Evolutionary conservation across 148 eudicot genomes (phyloP), one percentile per base, ranked within the genome.

Genomic region (Silene latifolia): DNA sequence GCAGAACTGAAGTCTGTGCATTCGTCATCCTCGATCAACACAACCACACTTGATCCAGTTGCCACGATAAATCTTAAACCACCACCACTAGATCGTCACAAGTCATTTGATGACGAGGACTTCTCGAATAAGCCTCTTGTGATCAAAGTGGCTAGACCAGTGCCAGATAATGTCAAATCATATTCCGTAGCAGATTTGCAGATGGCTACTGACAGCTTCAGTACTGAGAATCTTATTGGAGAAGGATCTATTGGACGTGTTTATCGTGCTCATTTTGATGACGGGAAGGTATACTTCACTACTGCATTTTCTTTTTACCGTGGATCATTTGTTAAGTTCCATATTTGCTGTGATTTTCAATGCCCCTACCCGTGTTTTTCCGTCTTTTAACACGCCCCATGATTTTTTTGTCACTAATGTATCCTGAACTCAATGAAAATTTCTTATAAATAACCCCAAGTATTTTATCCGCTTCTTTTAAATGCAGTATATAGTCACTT

Each of bases 201-300:
- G 81, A 88, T 95, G 74, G 97, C 97, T 42, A 95, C 98, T 3
- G 89, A 82, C 69, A 95, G 98, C 82, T 95, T 95, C 82, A 86
- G 83, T 77, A 67, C 79, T 46, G 98, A 95, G n/a, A 88, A 89
- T 73, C 89, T 92, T 69, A 62, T 95, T 67, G 97, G 96, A 20
- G 98, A 95, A 82, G 98, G 98, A 78, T 86, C 96, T 68, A 74
- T 90, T 76, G 98, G 97, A 70, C 94, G 93, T 83, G 98, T 93
- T 81, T 93, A 80, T 80, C 83, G 89, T 62, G 93, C 98, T 81
- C 83, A 84, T 68, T 87, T 85, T 78, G 88, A 86, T 76, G 92
- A 92, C 70, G 98, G 97, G 63, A 86, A 87, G 97, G 98, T 95
- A 20, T 5, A 51, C 56, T 15, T 4, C 56, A 51, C n/a, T n/a